Percentiles rank a stretch among this genome's conserved stretches.
Evolutionary conservation across 139 green algal genomes (phyloP).

Genomic region (Picochlorum sp.): DNA sequence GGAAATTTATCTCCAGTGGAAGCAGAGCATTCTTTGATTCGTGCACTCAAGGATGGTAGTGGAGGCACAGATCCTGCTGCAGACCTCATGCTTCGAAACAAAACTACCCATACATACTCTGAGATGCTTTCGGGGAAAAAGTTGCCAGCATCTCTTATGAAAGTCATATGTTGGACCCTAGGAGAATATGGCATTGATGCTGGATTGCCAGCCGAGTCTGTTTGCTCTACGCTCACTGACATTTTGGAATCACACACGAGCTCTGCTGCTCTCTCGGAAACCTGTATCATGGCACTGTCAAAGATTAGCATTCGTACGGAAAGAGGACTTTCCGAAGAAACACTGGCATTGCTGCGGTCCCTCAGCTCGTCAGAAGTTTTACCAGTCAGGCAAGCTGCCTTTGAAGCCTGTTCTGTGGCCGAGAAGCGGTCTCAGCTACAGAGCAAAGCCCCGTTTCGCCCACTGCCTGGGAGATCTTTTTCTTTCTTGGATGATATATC

Average conservation of each 20-base stretch:
- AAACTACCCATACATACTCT: conserved; percentile 52
- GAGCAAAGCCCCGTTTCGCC: neutral
- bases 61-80: conserved; percentile 33
- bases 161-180: conserved; percentile 70
- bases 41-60: conserved; percentile 79
- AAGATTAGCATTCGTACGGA: conserved; percentile 54
- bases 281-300: conserved; percentile 33
- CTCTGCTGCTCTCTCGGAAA: conserved; percentile 13
- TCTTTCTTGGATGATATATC: conserved; percentile 55
- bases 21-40: conserved; percentile 66
- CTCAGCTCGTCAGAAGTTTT: no score
- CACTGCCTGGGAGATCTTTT: conserved; percentile 12
- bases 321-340: conserved; percentile 23
- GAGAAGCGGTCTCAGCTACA: no score
- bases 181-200: conserved; percentile 79
- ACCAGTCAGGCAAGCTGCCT: no score
- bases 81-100: conserved; percentile 31
- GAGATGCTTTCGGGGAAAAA: conserved; percentile 50
- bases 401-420: no score
- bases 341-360: conserved; percentile 23
- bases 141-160: conserved; percentile 62
- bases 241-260: conserved; percentile 30
- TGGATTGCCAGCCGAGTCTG: conserved; percentile 13
- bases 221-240: conserved; percentile 44
- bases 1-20: neutral